Percentiles rank a stretch among this genome's conserved stretches.
phyloP scores from a whole-genome alignment of 2,329 filamentous ascomycete species.

The Diaporthe ampelina region DNA sequence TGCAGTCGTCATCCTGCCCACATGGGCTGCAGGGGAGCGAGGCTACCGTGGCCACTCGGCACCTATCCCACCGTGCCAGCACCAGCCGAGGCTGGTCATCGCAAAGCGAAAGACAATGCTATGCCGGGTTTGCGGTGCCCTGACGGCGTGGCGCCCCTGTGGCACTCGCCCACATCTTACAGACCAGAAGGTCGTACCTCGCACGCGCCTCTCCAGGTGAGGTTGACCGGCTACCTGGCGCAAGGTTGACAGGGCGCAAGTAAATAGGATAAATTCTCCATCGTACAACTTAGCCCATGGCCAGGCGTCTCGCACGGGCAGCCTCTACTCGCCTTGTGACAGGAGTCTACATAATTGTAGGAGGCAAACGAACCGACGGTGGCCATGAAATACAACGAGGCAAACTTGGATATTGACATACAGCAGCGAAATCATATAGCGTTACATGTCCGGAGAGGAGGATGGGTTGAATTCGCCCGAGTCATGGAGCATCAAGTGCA shows the following conservation, averaged over 20 bases:
- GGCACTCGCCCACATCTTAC: neutral
- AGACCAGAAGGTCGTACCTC: neutral
- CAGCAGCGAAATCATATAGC: constrained; percentile 15
- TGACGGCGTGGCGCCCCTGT: neutral
- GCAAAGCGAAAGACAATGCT: constrained; percentile 22
- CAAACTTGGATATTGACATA: constrained; percentile 18
- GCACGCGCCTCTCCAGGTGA: constrained; percentile 17
- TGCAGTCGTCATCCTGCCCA: constrained; percentile 8
- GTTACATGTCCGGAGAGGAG: neutral
- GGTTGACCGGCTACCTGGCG: neutral
- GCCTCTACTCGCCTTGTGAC: constrained; percentile 21
- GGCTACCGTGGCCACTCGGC: neutral
- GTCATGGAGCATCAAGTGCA: constrained; percentile 29
- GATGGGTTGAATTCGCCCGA: neutral
- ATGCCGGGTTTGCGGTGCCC: neutral
- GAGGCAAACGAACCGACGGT: constrained; percentile 2
- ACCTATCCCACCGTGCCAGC: constrained; percentile 9
- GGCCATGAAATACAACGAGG: constrained; percentile 10
- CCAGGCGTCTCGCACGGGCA: constrained; percentile 10
- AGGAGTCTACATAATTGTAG: neutral
- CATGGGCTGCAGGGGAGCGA: neutral
- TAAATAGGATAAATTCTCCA: constrained; percentile 20
- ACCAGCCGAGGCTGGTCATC: constrained; percentile 22
- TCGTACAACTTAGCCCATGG: neutral
- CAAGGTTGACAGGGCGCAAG: constrained; percentile 29